Percentiles rank a stretch among this genome's conserved stretches.
Conservation (phyloP, 2,329 filamentous ascomycete genomes). For the Trichocomaceae sp. region DNA sequence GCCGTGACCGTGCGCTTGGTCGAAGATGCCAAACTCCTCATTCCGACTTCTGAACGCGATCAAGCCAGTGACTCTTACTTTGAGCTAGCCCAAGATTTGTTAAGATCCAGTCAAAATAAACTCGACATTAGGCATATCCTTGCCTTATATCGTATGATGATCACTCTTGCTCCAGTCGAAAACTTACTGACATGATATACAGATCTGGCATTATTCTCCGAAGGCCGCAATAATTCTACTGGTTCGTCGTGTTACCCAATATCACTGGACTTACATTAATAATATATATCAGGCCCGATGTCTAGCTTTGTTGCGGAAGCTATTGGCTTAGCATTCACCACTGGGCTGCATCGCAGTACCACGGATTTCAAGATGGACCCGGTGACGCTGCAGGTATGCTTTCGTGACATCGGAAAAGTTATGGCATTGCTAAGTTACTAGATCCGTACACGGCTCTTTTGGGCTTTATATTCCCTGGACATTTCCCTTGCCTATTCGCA, state of each 20-base stretch:
- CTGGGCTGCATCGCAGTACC: conserved; percentile 2
- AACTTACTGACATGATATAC: neutral
- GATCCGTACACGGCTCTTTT: conserved; percentile 4
- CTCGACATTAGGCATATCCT: conserved; percentile 2
- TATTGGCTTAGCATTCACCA: conserved; percentile 1
- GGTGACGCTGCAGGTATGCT: conserved; percentile 1
- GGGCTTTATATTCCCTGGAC: conserved; percentile 2
- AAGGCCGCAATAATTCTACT: neutral
- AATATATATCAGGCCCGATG: neutral
- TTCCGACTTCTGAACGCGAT: neutral
- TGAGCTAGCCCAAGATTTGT: neutral
- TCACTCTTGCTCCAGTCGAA: neutral
- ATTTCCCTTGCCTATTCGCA: conserved; percentile 2
- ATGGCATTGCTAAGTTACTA: neutral
- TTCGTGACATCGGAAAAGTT: neutral
- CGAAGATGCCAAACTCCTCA: neutral
- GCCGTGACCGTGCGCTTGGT: conserved; percentile 1
- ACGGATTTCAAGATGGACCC: conserved; percentile 3
- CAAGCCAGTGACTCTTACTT: conserved; percentile 1
- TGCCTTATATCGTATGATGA: neutral
- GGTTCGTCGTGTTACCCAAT: neutral
- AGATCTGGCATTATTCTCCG: conserved; percentile 1
- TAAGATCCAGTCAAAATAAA: neutral
- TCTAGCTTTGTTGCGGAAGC: conserved; percentile 2
- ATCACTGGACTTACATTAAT: neutral